Percentiles rank a stretch among this genome's conserved stretches.
These are phyloP conservation scores for Stentor roeselii DNA, from an alignment of 73 alveolate species.

Conservation along the genomic window DNA sequence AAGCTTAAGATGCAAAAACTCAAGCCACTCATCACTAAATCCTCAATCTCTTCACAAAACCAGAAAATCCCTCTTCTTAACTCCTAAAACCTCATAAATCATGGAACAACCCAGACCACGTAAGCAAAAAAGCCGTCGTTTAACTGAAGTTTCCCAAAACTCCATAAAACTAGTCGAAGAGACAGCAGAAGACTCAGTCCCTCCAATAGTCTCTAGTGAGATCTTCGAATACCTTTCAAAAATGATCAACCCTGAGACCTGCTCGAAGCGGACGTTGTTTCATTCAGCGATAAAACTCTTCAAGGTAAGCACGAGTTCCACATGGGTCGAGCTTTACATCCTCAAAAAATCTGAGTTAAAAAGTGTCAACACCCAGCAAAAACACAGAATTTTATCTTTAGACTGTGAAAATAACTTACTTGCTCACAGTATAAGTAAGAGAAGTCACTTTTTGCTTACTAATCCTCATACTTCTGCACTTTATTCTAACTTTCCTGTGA, in stretches of 20 bases:
- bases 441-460: background rate
- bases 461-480: slow-evolving; percentile 22
- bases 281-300: background rate
- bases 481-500: background rate
- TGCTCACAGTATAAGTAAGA: background rate
- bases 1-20: too few relatives aligned
- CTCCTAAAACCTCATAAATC: too few relatives aligned
- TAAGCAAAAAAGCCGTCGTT: background rate
- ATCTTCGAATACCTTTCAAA: background rate
- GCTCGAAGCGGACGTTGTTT: background rate
- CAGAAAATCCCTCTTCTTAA: too few relatives aligned
- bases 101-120: background rate
- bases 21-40: too few relatives aligned
- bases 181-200: background rate
- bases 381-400: too few relatives aligned
- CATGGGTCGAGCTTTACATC: background rate
- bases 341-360: too few relatives aligned
- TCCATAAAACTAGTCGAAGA: background rate
- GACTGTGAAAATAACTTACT: background rate
- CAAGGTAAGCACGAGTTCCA: background rate
- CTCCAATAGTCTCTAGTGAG: background rate
- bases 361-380: background rate
- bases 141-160: background rate
- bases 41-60: too few relatives aligned
- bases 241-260: background rate